A percentile compares a stretch with the other conserved stretches of the same genome.
phyloP scores from a whole-genome alignment of 2,329 filamentous ascomycete genomes.

The Nigrospora osmanthi region DNA sequence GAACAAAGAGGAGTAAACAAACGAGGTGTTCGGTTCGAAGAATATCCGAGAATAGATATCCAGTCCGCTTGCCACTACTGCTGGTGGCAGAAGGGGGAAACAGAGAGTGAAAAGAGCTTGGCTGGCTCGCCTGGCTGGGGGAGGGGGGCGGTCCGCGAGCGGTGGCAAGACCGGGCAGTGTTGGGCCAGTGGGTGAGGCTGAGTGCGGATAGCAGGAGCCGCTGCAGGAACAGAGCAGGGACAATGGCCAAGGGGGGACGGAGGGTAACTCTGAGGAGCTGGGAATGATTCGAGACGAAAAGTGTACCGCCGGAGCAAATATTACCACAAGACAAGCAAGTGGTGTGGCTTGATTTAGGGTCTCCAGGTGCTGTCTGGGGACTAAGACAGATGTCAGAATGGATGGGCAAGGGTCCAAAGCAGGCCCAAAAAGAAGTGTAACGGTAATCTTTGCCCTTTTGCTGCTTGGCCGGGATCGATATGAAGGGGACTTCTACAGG shows the following conservation, averaged over 20 bases:
- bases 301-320: slow-evolving; percentile 5
- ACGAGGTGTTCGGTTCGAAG: no score
- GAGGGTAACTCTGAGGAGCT: slow-evolving; percentile 3
- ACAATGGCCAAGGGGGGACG: neutral
- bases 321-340: slow-evolving; percentile 17
- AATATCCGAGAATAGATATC: no score
- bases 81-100: no score
- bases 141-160: neutral
- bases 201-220: neutral
- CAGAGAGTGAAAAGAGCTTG: no score
- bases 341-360: slow-evolving; percentile 24
- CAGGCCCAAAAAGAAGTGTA: slow-evolving; percentile 17
- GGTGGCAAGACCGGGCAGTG: no score
- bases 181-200: neutral
- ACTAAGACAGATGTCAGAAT: slow-evolving; percentile 18
- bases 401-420: slow-evolving; percentile 18
- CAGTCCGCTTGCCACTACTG: no score
- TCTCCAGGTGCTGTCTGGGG: slow-evolving; percentile 16
- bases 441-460: slow-evolving; percentile 24
- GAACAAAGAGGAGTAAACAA: no score
- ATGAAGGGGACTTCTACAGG: slow-evolving; percentile 19
- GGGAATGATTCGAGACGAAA: neutral
- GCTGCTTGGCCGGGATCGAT: slow-evolving; percentile 19
- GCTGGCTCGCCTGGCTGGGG: neutral
- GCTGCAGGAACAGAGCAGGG: slow-evolving; percentile 2